These are phyloP conservation scores for Tuber umbilicatum DNA, from an alignment of 495 filamentous ascomycete genomes.

Conservation along the genomic window DNA sequence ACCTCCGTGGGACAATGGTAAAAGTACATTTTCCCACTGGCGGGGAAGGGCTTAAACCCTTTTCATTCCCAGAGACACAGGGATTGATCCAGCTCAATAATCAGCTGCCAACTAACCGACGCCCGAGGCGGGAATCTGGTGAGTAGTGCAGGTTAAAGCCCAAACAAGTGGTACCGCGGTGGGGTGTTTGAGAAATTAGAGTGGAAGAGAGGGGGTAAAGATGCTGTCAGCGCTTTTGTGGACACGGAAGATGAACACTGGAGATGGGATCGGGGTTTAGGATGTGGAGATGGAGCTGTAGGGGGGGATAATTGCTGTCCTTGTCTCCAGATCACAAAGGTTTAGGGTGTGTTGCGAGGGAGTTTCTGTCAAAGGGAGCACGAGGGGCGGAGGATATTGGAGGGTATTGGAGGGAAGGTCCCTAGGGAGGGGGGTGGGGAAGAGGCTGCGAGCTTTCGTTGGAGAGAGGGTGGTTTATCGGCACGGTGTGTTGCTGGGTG, in stretches of 20 bases:
- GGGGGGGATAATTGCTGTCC: conserved; percentile 54
- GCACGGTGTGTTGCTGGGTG: too few species aligned
- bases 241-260: conserved; percentile 27
- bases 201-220: conserved; percentile 23
- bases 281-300: conserved; percentile 24
- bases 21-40: conserved; percentile 58
- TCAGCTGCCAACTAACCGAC: conserved; percentile 56
- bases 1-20: conserved; percentile 68
- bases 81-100: conserved; percentile 86
- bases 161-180: conserved; percentile 48
- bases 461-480: too few species aligned
- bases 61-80: conserved; percentile 89
- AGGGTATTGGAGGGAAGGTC: too few species aligned
- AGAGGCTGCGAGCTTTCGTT: too few species aligned
- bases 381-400: too few species aligned
- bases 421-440: too few species aligned
- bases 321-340: conserved; percentile 83
- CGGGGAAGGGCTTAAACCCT: conserved; percentile 53
- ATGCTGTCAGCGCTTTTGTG: conserved; percentile 30
- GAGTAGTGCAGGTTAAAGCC: conserved; percentile 51
- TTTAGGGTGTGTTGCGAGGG: conserved; percentile 73
- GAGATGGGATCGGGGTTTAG: conserved; percentile 35
- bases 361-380: too few species aligned
- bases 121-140: conserved; percentile 55
- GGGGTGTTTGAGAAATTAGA: conserved; percentile 52